Evolutionary conservation across 306 rosid genomes (phyloP).

Genomic region (Prunus davidiana): DNA sequence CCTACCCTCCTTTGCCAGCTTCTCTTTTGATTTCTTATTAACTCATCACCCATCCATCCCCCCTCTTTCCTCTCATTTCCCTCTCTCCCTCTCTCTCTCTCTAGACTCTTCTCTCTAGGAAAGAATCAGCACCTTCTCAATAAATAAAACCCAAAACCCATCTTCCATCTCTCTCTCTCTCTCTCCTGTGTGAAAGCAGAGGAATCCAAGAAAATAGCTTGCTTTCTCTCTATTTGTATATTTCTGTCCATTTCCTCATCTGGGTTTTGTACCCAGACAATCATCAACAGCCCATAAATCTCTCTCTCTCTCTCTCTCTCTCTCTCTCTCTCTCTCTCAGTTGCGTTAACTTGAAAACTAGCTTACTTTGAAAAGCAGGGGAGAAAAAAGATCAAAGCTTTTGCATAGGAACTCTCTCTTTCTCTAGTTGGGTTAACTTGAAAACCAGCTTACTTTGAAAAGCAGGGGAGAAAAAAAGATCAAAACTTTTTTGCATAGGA

Average conservation of each 20-base stretch:
- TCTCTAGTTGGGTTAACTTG: background rate
- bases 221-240: background rate
- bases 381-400: background rate
- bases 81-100: background rate
- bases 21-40: background rate
- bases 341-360: background rate
- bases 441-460: background rate
- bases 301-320: background rate
- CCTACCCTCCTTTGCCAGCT: background rate
- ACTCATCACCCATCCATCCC: background rate
- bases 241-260: background rate
- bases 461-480: background rate
- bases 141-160: background rate
- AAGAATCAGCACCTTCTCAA: background rate
- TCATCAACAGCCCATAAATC: conserved; percentile 3
- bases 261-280: background rate
- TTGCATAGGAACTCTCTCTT: background rate
- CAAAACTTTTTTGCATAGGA: background rate
- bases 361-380: background rate
- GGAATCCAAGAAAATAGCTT: conserved; percentile 7
- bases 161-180: background rate
- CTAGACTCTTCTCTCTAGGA: background rate
- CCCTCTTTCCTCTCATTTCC: background rate
- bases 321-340: background rate
- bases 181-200: background rate